phyloP scores from a whole-genome alignment of 148 eudicot genomes.

The Vaccinium macrocarpon region DNA sequence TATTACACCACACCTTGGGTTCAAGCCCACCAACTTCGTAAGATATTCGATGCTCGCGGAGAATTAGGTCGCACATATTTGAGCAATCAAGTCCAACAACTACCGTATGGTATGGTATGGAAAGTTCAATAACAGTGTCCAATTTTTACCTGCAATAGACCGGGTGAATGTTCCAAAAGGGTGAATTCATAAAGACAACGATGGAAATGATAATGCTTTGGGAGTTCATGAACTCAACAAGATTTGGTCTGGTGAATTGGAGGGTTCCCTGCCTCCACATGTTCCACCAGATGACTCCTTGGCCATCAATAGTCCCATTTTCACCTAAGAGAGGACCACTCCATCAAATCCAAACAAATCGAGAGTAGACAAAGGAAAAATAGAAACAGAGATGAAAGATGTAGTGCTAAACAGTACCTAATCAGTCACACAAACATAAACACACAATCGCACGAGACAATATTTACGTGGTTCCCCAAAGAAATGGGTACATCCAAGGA shows the following conservation, averaged over 20 bases:
- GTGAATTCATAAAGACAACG: slow-evolving; percentile 76
- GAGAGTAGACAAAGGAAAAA: neutral
- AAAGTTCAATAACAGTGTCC: neutral
- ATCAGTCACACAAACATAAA: too few relatives aligned
- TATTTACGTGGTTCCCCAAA: too few relatives aligned
- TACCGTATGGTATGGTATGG: neutral
- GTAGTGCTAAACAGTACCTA: too few relatives aligned
- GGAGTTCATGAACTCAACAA: slow-evolving; percentile 82
- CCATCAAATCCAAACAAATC: neutral
- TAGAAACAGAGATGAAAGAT: neutral
- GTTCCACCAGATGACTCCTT: slow-evolving; percentile 96
- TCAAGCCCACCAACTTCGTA: neutral
- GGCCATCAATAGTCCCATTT: slow-evolving; percentile 99
- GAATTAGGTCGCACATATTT: neutral
- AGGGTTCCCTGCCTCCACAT: slow-evolving; percentile 92
- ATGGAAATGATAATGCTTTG: slow-evolving; percentile 68
- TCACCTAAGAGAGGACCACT: slow-evolving; percentile 51
- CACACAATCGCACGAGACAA: too few relatives aligned
- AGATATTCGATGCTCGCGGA: neutral
- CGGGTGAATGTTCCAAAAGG: slow-evolving; percentile 96
- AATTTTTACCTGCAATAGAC: slow-evolving; percentile 85
- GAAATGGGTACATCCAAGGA: too few relatives aligned
- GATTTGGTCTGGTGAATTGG: slow-evolving; percentile 80
- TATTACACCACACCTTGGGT: neutral
- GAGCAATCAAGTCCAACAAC: neutral